A percentile compares a stretch with the other conserved stretches of the same genome.
Evolutionary conservation across 371 early-diverging fungal genomes (phyloP).

Genomic region (Rhizopus delemar): DNA sequence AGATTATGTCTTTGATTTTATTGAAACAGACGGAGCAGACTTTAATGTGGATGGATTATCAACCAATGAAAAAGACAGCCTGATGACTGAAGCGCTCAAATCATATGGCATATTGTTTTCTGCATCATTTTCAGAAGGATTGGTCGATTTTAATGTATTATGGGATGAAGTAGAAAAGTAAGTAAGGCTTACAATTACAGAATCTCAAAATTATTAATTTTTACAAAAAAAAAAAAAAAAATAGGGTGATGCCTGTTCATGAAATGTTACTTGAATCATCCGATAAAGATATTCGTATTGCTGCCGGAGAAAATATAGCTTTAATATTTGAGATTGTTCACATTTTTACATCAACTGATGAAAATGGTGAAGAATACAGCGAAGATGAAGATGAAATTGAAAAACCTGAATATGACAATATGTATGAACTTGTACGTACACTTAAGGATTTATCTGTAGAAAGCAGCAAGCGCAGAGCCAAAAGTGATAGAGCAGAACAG

Average conservation of each 20-base stretch:
- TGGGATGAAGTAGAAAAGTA: slow-evolving; percentile 58
- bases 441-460: slow-evolving; percentile 61
- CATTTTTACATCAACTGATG: slow-evolving; percentile 18
- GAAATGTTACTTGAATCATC: slow-evolving; percentile 60
- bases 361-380: slow-evolving; percentile 31
- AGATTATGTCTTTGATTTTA: slow-evolving; percentile 41
- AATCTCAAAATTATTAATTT: not conserved
- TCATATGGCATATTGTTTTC: slow-evolving; percentile 57
- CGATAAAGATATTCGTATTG: slow-evolving; percentile 69
- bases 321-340: slow-evolving; percentile 61
- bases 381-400: slow-evolving; percentile 40
- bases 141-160: slow-evolving; percentile 38
- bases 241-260: slow-evolving; percentile 47
- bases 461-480: slow-evolving; percentile 60
- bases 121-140: slow-evolving; percentile 46
- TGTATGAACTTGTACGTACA: slow-evolving; percentile 60
- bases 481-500: slow-evolving; percentile 66
- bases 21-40: slow-evolving; percentile 47
- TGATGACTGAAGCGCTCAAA: slow-evolving; percentile 47
- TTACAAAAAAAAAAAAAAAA: slow-evolving; percentile 1
- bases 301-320: slow-evolving; percentile 78
- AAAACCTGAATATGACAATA: slow-evolving; percentile 53
- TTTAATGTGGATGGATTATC: slow-evolving; percentile 35
- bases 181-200: not conserved
- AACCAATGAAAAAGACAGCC: slow-evolving; percentile 27